Conservation (phyloP, 768 basidiomycete genomes). For the Sporobolomyces roseus region DNA sequence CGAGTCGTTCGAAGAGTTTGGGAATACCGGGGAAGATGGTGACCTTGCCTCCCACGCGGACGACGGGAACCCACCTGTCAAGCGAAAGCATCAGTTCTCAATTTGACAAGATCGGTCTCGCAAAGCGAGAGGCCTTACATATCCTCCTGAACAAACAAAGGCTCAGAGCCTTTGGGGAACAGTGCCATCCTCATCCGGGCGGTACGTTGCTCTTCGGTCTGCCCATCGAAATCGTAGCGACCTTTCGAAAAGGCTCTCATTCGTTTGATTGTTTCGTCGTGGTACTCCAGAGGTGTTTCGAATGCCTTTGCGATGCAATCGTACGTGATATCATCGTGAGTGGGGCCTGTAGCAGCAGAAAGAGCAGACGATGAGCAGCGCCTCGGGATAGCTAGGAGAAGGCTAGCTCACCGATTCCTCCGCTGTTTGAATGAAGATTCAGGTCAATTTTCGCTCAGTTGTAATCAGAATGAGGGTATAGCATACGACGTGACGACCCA, state of each 20-base stretch:
- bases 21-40: conserved; percentile 93
- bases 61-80: conserved; percentile 63
- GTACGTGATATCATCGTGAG: conserved; percentile 69
- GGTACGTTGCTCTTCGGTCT: conserved; percentile 67
- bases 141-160: conserved; percentile 71
- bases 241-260: conserved; percentile 63
- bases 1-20: conserved; percentile 41
- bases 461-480: too few species aligned
- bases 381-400: too few species aligned
- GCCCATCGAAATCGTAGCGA: conserved; percentile 59
- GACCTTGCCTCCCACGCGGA: conserved; percentile 73
- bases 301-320: conserved; percentile 75
- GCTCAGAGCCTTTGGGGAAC: conserved; percentile 71
- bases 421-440: too few species aligned
- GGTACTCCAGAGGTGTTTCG: conserved; percentile 62
- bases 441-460: too few species aligned
- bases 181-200: conserved; percentile 85
- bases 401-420: conserved; percentile 93
- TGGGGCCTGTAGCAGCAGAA: too few species aligned
- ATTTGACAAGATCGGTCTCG: too few species aligned
- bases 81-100: neutral
- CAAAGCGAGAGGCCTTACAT: conserved; percentile 69
- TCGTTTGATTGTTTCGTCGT: conserved; percentile 66
- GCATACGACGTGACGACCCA: conserved; percentile 78
- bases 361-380: too few species aligned